These are phyloP conservation scores for Plasmodium vinckei DNA, from an alignment of 169 alveolate species.

Conservation along the genomic window DNA sequence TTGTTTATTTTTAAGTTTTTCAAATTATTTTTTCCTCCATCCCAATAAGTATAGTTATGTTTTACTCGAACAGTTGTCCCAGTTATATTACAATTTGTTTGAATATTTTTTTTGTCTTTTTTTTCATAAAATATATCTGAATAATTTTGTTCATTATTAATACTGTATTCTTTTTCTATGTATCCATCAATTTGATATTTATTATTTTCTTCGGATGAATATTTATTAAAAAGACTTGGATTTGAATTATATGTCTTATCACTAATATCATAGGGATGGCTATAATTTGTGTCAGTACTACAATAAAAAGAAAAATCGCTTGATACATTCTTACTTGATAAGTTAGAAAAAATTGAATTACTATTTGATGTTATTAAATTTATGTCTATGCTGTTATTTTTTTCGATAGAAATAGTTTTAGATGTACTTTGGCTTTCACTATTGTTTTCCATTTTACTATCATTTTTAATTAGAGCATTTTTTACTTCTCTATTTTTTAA, in stretches of 20 bases:
- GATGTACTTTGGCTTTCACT: neutral
- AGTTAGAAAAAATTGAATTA: neutral
- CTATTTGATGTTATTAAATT: neutral
- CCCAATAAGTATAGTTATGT: neutral
- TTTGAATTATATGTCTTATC: neutral
- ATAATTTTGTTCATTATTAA: neutral
- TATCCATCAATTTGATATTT: no score
- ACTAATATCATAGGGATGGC: neutral
- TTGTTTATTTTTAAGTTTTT: neutral
- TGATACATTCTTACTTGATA: neutral
- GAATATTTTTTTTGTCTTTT: neutral
- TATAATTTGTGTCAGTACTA: neutral
- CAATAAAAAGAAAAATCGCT: neutral
- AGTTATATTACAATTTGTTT: neutral
- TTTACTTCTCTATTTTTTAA: slow-evolving; percentile 11
- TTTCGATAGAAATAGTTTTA: neutral
- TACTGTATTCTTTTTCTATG: no score
- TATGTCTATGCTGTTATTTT: neutral
- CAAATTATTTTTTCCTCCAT: neutral
- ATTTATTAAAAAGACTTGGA: neutral
- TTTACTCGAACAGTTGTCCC: neutral
- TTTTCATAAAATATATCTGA: neutral
- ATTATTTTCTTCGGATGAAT: neutral
- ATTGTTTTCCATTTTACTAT: neutral
- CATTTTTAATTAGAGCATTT: neutral